These are phyloP conservation scores for Pseudocercospora pini-densiflorae DNA, from an alignment of 2,329 filamentous ascomycete genomes.

Conservation along the genomic window DNA sequence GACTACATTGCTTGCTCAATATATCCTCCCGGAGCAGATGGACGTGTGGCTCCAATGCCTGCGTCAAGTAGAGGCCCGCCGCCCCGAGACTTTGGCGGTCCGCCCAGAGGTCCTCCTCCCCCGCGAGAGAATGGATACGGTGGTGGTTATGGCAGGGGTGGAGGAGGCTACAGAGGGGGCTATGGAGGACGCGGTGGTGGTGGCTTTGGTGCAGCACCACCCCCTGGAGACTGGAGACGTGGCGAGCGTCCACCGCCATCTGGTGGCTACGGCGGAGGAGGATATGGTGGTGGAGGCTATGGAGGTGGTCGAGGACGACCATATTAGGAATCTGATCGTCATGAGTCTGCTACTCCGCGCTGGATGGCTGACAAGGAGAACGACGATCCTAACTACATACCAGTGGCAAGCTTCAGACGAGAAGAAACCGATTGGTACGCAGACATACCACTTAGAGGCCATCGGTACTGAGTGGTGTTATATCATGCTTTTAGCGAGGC, in stretches of 20 bases:
- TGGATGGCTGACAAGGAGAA: neutral
- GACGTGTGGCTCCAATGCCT: conserved; percentile 69
- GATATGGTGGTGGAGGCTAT: conserved; percentile 34
- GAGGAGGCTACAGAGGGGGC: conserved; percentile 31
- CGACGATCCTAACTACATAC: conserved; percentile 10
- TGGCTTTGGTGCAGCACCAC: conserved; percentile 33
- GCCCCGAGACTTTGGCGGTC: conserved; percentile 37
- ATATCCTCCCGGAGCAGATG: conserved; percentile 74
- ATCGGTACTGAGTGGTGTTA: neutral
- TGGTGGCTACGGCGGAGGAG: conserved; percentile 29
- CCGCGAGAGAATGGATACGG: conserved; percentile 36
- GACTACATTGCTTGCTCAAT: conserved; percentile 87
- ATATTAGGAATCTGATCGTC: conserved; percentile 27
- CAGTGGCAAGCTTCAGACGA: neutral
- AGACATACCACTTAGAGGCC: conserved; percentile 1
- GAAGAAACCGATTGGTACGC: neutral
- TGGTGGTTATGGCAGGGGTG: conserved; percentile 27
- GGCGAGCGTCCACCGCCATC: conserved; percentile 43
- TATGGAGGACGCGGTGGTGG: conserved; percentile 33
- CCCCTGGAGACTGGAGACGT: conserved; percentile 46
- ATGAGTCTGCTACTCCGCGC: conserved; percentile 8
- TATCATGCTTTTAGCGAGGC: conserved; percentile 21
- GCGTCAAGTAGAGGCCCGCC: conserved; percentile 47
- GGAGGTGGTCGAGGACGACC: conserved; percentile 35
- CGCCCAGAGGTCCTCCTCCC: conserved; percentile 39